Percentiles rank a stretch among this genome's conserved stretches.
Evolutionary conservation across 2,329 filamentous ascomycete genomes (phyloP).

Genomic region (Apiospora rasikravindrae): DNA sequence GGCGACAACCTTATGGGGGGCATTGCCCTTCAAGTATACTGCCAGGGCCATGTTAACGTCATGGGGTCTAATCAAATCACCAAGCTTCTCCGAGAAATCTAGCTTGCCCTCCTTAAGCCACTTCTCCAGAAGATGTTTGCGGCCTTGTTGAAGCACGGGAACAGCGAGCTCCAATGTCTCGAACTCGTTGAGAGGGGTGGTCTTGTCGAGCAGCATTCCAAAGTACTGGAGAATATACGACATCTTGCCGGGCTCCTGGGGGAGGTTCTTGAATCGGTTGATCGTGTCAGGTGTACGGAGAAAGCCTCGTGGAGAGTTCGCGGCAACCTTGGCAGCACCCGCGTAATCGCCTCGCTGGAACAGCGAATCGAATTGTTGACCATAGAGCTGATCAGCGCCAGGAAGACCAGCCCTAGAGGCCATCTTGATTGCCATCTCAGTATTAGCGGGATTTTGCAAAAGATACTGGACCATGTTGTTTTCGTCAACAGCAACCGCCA

Average conservation of each 20-base stretch:
- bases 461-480: constrained; percentile 90
- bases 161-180: constrained; percentile 94
- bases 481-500: constrained; percentile 94
- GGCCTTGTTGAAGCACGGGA: constrained; percentile 89
- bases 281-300: constrained; percentile 94
- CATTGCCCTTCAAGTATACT: constrained; percentile 90
- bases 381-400: constrained; percentile 91
- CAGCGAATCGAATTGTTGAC: constrained; percentile 89
- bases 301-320: constrained; percentile 95
- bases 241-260: constrained; percentile 82
- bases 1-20: constrained; percentile 92
- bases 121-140: constrained; percentile 96
- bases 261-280: constrained; percentile 90
- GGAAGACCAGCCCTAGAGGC: constrained; percentile 92
- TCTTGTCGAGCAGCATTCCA: constrained; percentile 95
- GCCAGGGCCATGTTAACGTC: constrained; percentile 85
- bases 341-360: constrained; percentile 80
- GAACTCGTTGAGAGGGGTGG: constrained; percentile 80
- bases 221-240: constrained; percentile 97
- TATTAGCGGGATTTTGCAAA: constrained; percentile 94
- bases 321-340: constrained; percentile 93
- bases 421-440: constrained; percentile 92
- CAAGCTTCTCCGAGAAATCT: constrained; percentile 93
- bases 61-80: constrained; percentile 89
- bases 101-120: constrained; percentile 98